phyloP scores from a whole-genome alignment of 2,329 filamentous ascomycete species.

The Penicillium sp. region DNA sequence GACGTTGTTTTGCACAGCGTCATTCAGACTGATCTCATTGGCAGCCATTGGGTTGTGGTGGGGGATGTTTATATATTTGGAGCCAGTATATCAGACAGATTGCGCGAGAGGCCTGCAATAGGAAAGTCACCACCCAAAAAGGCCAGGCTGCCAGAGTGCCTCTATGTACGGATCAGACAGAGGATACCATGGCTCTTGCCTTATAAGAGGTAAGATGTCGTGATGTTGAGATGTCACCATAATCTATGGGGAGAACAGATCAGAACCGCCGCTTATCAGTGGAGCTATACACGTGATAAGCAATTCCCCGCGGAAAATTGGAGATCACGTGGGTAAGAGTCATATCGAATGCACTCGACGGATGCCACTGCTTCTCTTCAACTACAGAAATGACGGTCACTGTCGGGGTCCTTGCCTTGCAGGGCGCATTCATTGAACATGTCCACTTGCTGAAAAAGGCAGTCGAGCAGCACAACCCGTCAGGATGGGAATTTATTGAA shows the following conservation, averaged over 20 bases:
- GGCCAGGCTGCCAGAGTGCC: too few relatives aligned
- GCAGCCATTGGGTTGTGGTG: background rate
- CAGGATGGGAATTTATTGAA: slow-evolving; percentile 64
- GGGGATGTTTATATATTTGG: slow-evolving; percentile 14
- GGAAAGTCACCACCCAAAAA: too few relatives aligned
- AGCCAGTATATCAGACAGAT: too few relatives aligned
- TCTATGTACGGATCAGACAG: too few relatives aligned
- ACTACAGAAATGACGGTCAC: slow-evolving; percentile 43
- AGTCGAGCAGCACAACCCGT: slow-evolving; percentile 36
- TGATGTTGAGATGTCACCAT: too few relatives aligned
- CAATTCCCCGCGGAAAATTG: slow-evolving; percentile 18
- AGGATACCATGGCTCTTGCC: too few relatives aligned
- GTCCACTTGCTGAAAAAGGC: slow-evolving; percentile 71
- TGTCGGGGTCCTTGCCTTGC: slow-evolving; percentile 69
- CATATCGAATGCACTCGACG: slow-evolving; percentile 17
- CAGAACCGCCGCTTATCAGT: too few relatives aligned
- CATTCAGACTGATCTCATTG: slow-evolving; percentile 14
- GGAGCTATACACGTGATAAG: too few relatives aligned
- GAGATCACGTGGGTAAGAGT: slow-evolving; percentile 17
- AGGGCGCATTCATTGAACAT: slow-evolving; percentile 92
- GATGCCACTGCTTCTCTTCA: slow-evolving; percentile 6
- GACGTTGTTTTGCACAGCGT: slow-evolving; percentile 7
- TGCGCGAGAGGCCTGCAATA: too few relatives aligned
- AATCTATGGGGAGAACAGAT: too few relatives aligned
- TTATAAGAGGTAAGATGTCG: too few relatives aligned